These are phyloP conservation scores for Phlegmacium glaucopus DNA, from an alignment of 768 basidiomycete genomes.

Conservation along the genomic window DNA sequence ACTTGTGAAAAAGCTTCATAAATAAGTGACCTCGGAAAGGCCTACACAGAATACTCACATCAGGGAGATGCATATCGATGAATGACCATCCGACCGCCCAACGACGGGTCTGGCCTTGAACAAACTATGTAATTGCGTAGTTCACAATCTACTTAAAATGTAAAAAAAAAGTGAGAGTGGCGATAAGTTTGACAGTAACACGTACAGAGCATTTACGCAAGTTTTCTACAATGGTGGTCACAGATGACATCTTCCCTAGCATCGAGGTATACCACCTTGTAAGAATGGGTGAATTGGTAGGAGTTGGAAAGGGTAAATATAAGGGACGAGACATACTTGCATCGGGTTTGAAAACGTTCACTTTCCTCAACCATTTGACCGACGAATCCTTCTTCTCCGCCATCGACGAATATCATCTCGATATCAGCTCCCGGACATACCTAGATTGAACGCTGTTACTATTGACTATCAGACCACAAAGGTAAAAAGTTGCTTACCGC, in stretches of 20 bases:
- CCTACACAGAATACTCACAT: slow-evolving; percentile 48
- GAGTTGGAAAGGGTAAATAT: background rate
- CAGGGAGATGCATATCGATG: slow-evolving; percentile 58
- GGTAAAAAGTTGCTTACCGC: slow-evolving; percentile 49
- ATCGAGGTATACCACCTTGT: slow-evolving; percentile 84
- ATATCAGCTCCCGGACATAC: slow-evolving; percentile 82
- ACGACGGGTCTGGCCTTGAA: slow-evolving; percentile 86
- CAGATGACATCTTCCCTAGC: slow-evolving; percentile 82
- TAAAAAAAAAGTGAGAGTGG: background rate
- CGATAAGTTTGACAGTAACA: background rate
- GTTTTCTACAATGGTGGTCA: slow-evolving; percentile 54
- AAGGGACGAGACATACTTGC: slow-evolving; percentile 47
- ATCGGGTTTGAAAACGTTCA: slow-evolving; percentile 39
- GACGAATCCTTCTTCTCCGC: slow-evolving; percentile 85
- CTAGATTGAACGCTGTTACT: slow-evolving; percentile 31
- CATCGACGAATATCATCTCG: slow-evolving; percentile 82
- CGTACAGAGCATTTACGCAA: slow-evolving; percentile 41
- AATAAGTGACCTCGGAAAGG: background rate
- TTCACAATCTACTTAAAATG: slow-evolving; percentile 78
- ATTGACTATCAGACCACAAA: background rate
- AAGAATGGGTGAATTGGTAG: background rate
- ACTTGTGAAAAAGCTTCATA: slow-evolving; percentile 15
- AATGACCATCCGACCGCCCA: slow-evolving; percentile 94
- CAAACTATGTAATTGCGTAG: slow-evolving; percentile 80
- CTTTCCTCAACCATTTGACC: slow-evolving; percentile 77